These are phyloP conservation scores for Ganoderma leucocontextum DNA, from an alignment of 1,284 basidiomycete species.

Conservation along the genomic window DNA sequence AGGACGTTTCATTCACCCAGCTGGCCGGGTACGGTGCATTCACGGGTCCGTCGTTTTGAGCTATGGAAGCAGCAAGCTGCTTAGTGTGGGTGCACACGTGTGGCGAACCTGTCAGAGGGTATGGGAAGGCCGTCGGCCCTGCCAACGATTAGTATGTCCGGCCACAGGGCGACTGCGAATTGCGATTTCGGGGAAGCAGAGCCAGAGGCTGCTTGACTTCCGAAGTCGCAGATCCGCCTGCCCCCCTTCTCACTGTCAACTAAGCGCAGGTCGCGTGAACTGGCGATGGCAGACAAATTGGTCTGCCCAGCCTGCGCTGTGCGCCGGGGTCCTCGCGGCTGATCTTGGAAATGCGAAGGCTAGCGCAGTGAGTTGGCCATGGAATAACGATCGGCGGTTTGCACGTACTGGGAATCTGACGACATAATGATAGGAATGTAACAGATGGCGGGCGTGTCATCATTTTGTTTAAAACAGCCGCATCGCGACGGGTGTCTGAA, in stretches of 20 bases:
- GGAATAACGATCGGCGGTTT: constrained; percentile 4
- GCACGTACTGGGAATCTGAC: not conserved
- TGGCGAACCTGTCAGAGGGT: constrained; percentile 2
- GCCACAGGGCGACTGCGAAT: constrained; percentile 3
- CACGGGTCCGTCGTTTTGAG: constrained; percentile 11
- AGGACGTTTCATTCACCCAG: not conserved
- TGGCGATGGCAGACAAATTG: constrained; percentile 1
- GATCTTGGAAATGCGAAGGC: not conserved
- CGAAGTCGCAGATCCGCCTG: constrained; percentile 13
- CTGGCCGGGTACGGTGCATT: constrained; percentile 15
- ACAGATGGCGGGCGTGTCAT: constrained; percentile 2
- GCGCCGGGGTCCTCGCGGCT: not conserved
- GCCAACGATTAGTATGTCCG: constrained; percentile 6
- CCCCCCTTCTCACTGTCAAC: constrained; percentile 11
- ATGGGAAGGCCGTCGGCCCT: constrained; percentile 13
- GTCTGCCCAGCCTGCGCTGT: not conserved
- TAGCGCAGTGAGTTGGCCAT: not conserved
- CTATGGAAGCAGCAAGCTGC: constrained; percentile 12
- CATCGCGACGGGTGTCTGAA: not conserved
- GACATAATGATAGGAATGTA: constrained; percentile 7
- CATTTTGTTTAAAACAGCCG: constrained; percentile 7
- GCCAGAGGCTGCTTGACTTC: constrained; percentile 6
- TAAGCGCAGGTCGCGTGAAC: constrained; percentile 7
- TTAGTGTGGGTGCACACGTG: constrained; percentile 8
- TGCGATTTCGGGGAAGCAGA: constrained; percentile 4